phyloP scores from a whole-genome alignment of 2,329 filamentous ascomycete genomes.

The Pochonia chlamydosporia region DNA sequence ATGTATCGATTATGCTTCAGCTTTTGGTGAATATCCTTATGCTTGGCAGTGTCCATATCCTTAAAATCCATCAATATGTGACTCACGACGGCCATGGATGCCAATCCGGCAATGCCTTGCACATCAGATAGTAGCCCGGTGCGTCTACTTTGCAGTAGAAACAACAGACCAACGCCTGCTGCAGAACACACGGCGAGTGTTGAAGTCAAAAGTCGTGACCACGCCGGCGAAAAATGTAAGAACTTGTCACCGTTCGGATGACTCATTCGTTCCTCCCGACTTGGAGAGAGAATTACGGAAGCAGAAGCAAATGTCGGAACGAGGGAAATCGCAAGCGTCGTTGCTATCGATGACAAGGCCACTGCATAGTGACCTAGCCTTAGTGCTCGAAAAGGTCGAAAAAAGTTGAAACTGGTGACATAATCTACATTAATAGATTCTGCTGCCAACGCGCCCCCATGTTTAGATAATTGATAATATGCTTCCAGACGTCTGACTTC shows the following conservation, averaged over 20 bases:
- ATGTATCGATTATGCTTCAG: constrained; percentile 63
- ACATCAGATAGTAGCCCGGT: constrained; percentile 64
- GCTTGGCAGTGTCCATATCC: constrained; percentile 61
- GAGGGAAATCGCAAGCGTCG: constrained; percentile 59
- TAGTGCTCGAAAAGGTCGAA: constrained; percentile 58
- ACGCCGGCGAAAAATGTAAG: constrained; percentile 50
- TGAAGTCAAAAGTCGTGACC: constrained; percentile 55
- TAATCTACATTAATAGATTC: constrained; percentile 71
- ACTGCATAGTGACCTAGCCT: constrained; percentile 62
- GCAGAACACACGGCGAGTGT: constrained; percentile 52
- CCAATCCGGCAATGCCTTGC: constrained; percentile 66
- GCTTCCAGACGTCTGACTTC: constrained; percentile 63
- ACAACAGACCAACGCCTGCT: constrained; percentile 52
- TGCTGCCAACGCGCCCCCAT: constrained; percentile 53
- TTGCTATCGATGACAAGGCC: constrained; percentile 57
- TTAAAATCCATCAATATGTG: constrained; percentile 72
- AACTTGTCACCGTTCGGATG: constrained; percentile 41
- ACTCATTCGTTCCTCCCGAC: constrained; percentile 35
- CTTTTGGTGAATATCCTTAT: constrained; percentile 60
- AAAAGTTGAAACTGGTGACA: constrained; percentile 60
- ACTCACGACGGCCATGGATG: constrained; percentile 67
- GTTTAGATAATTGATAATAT: constrained; percentile 59
- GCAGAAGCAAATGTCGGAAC: constrained; percentile 65
- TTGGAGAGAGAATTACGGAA: constrained; percentile 51
- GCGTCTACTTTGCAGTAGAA: constrained; percentile 54